These are phyloP conservation scores for Aureobasidium sp. DNA, from an alignment of 2,329 filamentous ascomycete genomes.

Conservation along the genomic window DNA sequence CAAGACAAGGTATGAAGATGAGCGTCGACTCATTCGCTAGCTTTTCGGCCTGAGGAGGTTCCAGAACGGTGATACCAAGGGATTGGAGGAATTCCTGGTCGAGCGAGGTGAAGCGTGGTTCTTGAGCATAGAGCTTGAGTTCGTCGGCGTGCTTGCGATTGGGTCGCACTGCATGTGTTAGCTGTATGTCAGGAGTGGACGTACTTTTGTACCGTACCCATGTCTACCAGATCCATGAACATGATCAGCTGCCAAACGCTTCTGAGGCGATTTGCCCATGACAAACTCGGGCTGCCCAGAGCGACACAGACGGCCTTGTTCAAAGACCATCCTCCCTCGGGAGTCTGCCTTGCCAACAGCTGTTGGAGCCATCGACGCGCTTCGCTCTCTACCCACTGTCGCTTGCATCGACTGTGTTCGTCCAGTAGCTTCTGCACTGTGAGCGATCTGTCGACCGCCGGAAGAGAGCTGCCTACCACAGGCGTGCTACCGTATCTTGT, in stretches of 20 bases:
- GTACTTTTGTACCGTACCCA: background rate
- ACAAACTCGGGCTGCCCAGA: conserved; percentile 26
- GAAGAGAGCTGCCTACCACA: background rate
- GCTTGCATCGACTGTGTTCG: conserved; percentile 5
- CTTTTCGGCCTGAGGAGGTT: conserved; percentile 9
- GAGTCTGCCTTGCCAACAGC: background rate
- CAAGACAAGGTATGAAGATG: conserved; percentile 16
- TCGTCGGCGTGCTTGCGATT: background rate
- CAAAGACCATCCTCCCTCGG: conserved; percentile 22
- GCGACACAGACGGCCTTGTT: conserved; percentile 26
- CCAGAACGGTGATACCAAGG: conserved; percentile 19
- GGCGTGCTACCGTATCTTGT: background rate
- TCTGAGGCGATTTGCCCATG: conserved; percentile 23
- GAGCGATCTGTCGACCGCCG: conserved; percentile 9
- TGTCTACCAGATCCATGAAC: conserved; percentile 24
- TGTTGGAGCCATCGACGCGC: conserved; percentile 3
- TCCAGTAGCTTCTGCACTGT: conserved; percentile 14
- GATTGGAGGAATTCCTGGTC: conserved; percentile 24
- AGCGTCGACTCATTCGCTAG: conserved; percentile 5
- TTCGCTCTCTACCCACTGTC: conserved; percentile 1
- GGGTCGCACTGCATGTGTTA: conserved; percentile 4
- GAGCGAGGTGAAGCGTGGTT: conserved; percentile 25
- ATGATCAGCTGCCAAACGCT: conserved; percentile 28
- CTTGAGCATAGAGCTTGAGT: conserved; percentile 23
- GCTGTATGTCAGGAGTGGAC: background rate